phyloP scores from a whole-genome alignment of 2,329 filamentous ascomycete genomes.

The Biscogniauxia mediterranea region DNA sequence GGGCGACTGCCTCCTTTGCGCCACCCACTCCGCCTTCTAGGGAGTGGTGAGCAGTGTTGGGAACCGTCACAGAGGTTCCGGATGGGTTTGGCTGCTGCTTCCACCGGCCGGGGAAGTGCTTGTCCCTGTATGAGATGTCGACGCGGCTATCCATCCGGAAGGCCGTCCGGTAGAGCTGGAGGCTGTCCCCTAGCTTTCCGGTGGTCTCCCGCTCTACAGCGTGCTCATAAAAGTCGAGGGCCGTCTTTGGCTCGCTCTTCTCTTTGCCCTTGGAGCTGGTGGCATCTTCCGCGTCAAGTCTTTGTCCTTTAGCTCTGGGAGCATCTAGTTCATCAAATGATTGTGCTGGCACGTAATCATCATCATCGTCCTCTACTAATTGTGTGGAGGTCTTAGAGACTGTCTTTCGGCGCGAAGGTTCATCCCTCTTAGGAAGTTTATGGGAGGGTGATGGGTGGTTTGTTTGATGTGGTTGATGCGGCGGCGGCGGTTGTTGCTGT shows the following conservation, averaged over 20 bases:
- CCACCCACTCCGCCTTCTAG: slow-evolving; percentile 40
- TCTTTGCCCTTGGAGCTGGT: slow-evolving; percentile 19
- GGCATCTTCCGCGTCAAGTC: slow-evolving; percentile 12
- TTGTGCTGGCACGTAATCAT: slow-evolving; percentile 29
- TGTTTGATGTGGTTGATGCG: slow-evolving; percentile 18
- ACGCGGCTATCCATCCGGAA: slow-evolving; percentile 87
- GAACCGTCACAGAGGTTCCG: slow-evolving; percentile 50
- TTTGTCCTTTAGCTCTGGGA: slow-evolving; percentile 17
- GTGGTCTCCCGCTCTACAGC: slow-evolving; percentile 85
- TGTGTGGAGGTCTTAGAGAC: slow-evolving; percentile 10
- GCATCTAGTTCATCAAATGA: slow-evolving; percentile 33
- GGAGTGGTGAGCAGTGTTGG: slow-evolving; percentile 56
- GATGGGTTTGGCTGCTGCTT: slow-evolving; percentile 38
- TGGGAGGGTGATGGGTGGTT: slow-evolving; percentile 2
- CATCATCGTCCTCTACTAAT: slow-evolving; percentile 32
- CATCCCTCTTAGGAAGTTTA: slow-evolving; percentile 14
- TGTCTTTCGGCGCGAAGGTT: slow-evolving; percentile 19
- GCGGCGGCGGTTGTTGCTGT: slow-evolving; percentile 11
- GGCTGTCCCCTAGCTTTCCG: slow-evolving; percentile 84
- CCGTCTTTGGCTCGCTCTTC: slow-evolving; percentile 44
- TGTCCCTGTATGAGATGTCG: slow-evolving; percentile 83
- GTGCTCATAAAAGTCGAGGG: slow-evolving; percentile 88
- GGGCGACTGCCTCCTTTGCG: slow-evolving; percentile 33
- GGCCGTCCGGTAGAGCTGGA: slow-evolving; percentile 84
- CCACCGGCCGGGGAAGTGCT: slow-evolving; percentile 74